A percentile compares a stretch with the other conserved stretches of the same genome.
phyloP scores from a whole-genome alignment of 169 alveolate genomes.

The Babesia divergens region DNA sequence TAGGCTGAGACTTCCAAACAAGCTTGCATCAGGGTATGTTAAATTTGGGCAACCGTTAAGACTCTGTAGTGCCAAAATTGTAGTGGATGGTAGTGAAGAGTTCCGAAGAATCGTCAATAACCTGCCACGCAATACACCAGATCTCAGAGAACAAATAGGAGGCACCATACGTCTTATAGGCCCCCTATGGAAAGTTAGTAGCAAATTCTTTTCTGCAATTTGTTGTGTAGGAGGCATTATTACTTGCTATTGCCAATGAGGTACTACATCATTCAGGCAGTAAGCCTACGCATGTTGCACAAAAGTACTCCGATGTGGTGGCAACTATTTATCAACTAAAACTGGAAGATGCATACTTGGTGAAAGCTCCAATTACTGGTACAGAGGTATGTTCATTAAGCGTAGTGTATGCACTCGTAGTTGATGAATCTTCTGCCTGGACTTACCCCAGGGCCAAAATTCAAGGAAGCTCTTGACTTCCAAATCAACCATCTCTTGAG shows the following conservation, averaged over 20 bases:
- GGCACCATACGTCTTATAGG: constrained; percentile 35
- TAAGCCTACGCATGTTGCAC: background rate
- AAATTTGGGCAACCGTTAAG: background rate
- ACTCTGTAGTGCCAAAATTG: constrained; percentile 29
- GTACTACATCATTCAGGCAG: background rate
- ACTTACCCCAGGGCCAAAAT: constrained; percentile 49
- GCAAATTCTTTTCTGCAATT: background rate
- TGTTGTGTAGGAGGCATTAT: constrained; percentile 41
- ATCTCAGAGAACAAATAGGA: constrained; percentile 30
- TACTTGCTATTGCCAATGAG: constrained; percentile 31
- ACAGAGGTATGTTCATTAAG: constrained; percentile 25
- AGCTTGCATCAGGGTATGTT: constrained; percentile 51
- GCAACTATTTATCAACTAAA: background rate
- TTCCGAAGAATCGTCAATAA: background rate
- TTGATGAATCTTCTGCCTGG: constrained; percentile 44
- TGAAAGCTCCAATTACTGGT: constrained; percentile 62
- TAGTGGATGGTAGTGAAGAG: constrained; percentile 39
- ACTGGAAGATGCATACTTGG: constrained; percentile 26
- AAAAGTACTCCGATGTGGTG: constrained; percentile 10
- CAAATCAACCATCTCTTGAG: constrained; percentile 28
- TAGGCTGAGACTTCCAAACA: constrained; percentile 56
- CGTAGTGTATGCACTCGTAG: background rate
- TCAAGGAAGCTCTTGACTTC: constrained; percentile 51
- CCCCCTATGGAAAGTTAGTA: constrained; percentile 52
- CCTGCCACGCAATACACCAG: constrained; percentile 6